These are phyloP conservation scores for Wilcoxina mikolae DNA, from an alignment of 495 filamentous ascomycete species.

Conservation along the genomic window DNA sequence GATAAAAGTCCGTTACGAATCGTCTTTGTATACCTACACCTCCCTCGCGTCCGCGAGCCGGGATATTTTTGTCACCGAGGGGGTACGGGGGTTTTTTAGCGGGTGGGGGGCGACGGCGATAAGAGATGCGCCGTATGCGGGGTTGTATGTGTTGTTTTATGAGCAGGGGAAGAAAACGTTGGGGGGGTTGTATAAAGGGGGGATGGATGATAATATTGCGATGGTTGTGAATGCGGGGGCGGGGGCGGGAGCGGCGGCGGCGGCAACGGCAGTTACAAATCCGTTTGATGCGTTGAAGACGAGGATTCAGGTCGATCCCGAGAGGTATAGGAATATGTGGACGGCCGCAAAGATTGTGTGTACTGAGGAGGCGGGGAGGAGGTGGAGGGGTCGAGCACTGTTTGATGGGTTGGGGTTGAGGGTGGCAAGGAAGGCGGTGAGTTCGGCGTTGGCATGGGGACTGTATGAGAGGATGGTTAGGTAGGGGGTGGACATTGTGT, in stretches of 20 bases:
- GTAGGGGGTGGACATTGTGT: not conserved
- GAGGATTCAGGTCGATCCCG: constrained; percentile 76
- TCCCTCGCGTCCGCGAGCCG: constrained; percentile 54
- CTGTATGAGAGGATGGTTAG: constrained; percentile 88
- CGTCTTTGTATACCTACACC: constrained; percentile 66
- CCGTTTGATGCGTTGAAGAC: constrained; percentile 97
- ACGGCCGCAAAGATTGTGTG: constrained; percentile 63
- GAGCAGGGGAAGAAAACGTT: constrained; percentile 68
- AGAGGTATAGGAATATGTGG: constrained; percentile 70
- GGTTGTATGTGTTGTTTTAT: constrained; percentile 87
- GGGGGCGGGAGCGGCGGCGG: constrained; percentile 59
- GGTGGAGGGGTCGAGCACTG: constrained; percentile 42
- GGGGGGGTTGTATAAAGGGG: constrained; percentile 28
- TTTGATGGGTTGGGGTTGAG: constrained; percentile 78
- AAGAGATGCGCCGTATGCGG: constrained; percentile 87
- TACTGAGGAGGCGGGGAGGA: constrained; percentile 44
- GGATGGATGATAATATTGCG: constrained; percentile 28
- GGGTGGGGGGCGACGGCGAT: constrained; percentile 90
- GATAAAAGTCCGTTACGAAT: constrained; percentile 92
- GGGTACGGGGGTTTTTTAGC: constrained; percentile 71
- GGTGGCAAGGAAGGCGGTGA: constrained; percentile 82
- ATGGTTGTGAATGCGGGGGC: constrained; percentile 72
- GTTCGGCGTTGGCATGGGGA: constrained; percentile 86
- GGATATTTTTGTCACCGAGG: constrained; percentile 62
- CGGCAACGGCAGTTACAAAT: constrained; percentile 80